phyloP scores from a whole-genome alignment of 805 yeast genomes.

The Metschnikowia anglica region DNA sequence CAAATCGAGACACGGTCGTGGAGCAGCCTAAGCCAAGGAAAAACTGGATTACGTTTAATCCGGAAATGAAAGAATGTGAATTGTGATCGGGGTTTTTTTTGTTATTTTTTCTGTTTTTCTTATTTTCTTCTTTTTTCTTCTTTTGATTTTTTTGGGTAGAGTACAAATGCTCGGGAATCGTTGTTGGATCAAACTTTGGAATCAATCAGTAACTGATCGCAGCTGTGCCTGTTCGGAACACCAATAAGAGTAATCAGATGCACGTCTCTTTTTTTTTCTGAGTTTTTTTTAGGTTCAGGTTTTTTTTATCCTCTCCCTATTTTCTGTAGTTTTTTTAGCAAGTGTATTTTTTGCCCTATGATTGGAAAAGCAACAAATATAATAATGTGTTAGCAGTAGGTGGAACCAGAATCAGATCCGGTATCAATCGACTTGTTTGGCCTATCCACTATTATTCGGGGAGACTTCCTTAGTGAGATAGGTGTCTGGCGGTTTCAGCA shows the following conservation, averaged over 20 bases:
- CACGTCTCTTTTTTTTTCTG: conserved; percentile 5
- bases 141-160: neutral
- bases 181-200: neutral
- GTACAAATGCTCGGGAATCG: neutral
- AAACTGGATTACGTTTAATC: no score
- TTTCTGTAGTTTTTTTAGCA: neutral
- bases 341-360: neutral
- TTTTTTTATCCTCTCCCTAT: neutral
- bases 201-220: conserved; percentile 4
- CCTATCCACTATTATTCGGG: no score
- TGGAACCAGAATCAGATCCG: no score
- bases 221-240: conserved; percentile 7
- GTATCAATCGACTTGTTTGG: no score
- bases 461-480: no score
- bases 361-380: neutral
- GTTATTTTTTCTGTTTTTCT: neutral
- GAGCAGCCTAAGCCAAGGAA: conserved; percentile 1
- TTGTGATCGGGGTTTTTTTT: neutral
- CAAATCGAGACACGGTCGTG: neutral
- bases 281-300: neutral
- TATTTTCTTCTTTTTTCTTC: neutral
- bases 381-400: no score
- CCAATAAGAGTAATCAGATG: conserved; percentile 10
- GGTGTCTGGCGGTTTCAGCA: no score
- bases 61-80: no score